Base-by-base conservation (phyloP, 257 asterid genomes). In the Coffea eugenioides region DNA sequence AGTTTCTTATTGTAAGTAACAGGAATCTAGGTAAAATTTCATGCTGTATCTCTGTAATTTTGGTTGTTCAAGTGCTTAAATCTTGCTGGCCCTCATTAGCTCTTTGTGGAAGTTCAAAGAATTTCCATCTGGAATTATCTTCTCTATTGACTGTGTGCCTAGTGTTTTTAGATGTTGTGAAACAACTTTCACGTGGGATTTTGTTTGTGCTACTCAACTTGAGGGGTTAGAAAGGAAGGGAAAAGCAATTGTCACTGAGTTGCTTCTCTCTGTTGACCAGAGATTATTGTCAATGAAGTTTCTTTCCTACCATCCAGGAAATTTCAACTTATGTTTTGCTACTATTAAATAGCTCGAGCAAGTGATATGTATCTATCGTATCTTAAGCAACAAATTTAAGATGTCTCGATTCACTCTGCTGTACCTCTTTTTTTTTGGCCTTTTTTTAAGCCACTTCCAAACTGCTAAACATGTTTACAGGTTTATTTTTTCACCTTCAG, bases 401-500 rank as follows among this genome's bases (percentile, higher is more conserved):
- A 43, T 72, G 3, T 31, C n/a, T 51, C 25, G 0, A 25, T 9
- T 27, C 41, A 20, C 36, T 54, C 8, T 27, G 10, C 13, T 72
- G 43, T 34, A 25, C 1, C 66, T 13, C 14, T 25, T 72, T 1
- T 9, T 25, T 13, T 25, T 27, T 31, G 31, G 31, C 12, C 0
- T 36, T 31, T 6, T 43, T 27, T 15, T 18, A 54, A 20, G 15
- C 8, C n/a, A 16, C 64, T 57, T 57, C n/a, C 23, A 51, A 51
- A 51, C 2, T 16, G 56, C 56, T 3, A 8, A 23, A 45, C 8
- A 70, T 21, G 21, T 48, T 25, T 48, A 71, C 31, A 49, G 11
- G 9, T 27, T n/a, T 43, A 76, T n/a, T 25, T 76, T 76, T 76
- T 25, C 49, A 15, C n/a, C 77, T 7, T 73, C 56, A 61, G 34